phyloP scores from a whole-genome alignment of 495 filamentous ascomycete genomes.

The Trichoderma asperelloides region DNA sequence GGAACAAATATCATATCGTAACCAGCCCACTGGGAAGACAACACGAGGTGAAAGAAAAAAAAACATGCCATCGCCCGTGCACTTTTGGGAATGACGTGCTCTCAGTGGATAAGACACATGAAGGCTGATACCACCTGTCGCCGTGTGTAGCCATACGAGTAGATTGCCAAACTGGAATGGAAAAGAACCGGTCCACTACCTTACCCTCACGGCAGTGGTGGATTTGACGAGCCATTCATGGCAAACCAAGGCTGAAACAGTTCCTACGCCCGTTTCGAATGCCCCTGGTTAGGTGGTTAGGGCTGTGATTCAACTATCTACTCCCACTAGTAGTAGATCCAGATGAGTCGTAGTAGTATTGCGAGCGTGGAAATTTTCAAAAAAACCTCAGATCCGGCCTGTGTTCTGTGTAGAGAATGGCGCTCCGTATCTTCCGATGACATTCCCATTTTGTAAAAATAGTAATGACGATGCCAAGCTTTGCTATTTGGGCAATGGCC shows the following conservation, averaged over 20 bases:
- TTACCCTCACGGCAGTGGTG: background rate
- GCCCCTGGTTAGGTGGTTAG: background rate
- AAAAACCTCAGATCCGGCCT: background rate
- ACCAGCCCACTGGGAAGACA: background rate
- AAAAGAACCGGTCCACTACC: background rate
- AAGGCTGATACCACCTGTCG: background rate
- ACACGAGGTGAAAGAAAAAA: background rate
- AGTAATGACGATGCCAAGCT: background rate
- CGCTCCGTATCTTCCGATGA: background rate
- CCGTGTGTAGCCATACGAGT: background rate
- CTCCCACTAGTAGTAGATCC: background rate
- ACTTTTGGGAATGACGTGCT: background rate
- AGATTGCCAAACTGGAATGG: background rate
- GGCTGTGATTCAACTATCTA: background rate
- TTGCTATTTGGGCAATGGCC: background rate
- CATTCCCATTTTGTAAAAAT: background rate
- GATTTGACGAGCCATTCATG: background rate
- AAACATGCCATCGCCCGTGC: background rate
- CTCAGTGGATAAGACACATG: background rate
- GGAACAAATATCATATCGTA: background rate
- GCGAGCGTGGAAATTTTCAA: background rate
- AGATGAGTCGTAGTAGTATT: background rate
- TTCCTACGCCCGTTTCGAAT: background rate
- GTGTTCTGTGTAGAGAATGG: background rate
- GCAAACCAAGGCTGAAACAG: background rate